phyloP scores from a whole-genome alignment of 345 rosid species.

The Brassica rapa region DNA sequence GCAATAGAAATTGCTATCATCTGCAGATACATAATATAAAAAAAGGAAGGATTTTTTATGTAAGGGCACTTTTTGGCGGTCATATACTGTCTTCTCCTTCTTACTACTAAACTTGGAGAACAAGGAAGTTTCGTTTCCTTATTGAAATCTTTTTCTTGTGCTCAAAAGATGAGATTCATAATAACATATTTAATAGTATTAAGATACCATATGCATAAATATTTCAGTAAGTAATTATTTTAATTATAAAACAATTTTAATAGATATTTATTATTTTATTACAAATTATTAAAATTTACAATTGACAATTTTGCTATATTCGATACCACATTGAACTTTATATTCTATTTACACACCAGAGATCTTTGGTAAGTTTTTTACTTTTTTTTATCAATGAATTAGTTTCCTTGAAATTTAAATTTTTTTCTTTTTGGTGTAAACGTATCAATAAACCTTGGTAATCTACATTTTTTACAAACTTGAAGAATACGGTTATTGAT shows the following conservation, averaged over 20 bases:
- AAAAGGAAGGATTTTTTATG: constrained; percentile 20
- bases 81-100: constrained; percentile 13
- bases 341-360: background rate
- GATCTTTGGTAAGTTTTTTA: background rate
- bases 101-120: constrained; percentile 13
- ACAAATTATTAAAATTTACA: background rate
- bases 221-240: background rate
- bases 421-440: background rate
- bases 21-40: background rate
- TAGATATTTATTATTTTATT: background rate
- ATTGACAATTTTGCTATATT: background rate
- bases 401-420: background rate
- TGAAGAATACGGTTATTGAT: background rate
- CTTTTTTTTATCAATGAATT: background rate
- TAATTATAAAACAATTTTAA: background rate
- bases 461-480: background rate
- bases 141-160: background rate
- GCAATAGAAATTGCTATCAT: constrained; percentile 19
- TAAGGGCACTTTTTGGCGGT: constrained; percentile 11
- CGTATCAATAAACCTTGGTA: background rate
- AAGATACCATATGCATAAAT: background rate
- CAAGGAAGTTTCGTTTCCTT: constrained; percentile 10
- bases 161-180: background rate
- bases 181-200: background rate
- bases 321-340: background rate